These are phyloP conservation scores for Solanum lycopersicoides DNA, from an alignment of 257 asterid genomes.

Conservation along the genomic window DNA sequence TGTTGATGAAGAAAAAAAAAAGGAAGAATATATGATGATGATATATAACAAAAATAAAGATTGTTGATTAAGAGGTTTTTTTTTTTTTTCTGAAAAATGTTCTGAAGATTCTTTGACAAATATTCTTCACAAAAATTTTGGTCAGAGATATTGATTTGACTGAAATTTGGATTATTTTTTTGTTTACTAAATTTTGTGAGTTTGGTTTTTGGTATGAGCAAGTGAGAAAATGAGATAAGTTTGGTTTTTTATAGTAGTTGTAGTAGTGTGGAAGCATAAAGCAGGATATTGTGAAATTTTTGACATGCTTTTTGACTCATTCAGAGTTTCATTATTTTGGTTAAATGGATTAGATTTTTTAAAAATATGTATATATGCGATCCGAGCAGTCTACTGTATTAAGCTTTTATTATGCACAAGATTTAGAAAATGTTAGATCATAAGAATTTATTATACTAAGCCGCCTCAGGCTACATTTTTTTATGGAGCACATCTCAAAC, in stretches of 20 bases:
- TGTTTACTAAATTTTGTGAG: not conserved
- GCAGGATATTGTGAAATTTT: not conserved
- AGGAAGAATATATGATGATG: not conserved
- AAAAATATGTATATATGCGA: not conserved
- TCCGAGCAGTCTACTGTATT: accelerated
- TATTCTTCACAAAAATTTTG: not conserved
- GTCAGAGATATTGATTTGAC: not conserved
- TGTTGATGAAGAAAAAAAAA: not conserved
- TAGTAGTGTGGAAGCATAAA: not conserved
- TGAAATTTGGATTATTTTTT: not conserved
- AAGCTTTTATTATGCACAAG: too few relatives aligned
- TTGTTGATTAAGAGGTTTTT: not conserved
- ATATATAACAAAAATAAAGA: not conserved
- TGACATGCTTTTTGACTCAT: not conserved
- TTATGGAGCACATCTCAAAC: too few relatives aligned
- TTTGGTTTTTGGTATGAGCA: not conserved
- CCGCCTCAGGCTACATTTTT: too few relatives aligned
- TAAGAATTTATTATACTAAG: too few relatives aligned
- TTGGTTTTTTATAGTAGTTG: not conserved
- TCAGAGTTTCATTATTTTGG: not conserved
- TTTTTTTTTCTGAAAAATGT: not conserved
- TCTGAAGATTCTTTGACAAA: not conserved
- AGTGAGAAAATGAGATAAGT: not conserved
- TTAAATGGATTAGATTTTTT: not conserved
- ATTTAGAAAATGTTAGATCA: accelerated